phyloP scores from a whole-genome alignment of 495 filamentous ascomycete species.

The Aspergillus cavernicola region DNA sequence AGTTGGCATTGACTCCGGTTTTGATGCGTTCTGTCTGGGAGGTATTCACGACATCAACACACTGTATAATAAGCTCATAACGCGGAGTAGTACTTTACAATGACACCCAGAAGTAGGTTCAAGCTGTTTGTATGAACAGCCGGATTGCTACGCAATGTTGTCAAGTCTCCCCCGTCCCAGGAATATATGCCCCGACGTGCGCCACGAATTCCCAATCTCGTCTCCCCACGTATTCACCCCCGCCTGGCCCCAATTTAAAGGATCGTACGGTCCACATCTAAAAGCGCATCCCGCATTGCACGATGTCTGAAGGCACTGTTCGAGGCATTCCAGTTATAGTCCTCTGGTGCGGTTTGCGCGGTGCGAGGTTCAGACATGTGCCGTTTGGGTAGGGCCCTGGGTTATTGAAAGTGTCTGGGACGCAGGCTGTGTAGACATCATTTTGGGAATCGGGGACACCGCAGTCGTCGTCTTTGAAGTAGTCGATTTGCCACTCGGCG shows the following conservation, averaged over 20 bases:
- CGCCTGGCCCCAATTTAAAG: slow-evolving; percentile 63
- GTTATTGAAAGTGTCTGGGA: slow-evolving; percentile 28
- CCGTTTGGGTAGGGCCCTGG: slow-evolving; percentile 27
- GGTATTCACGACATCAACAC: not conserved
- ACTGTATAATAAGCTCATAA: no score
- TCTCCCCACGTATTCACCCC: slow-evolving; percentile 51
- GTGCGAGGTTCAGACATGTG: slow-evolving; percentile 34
- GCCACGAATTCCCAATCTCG: slow-evolving; percentile 50
- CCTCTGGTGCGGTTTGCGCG: slow-evolving; percentile 40
- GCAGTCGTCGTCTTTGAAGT: slow-evolving; percentile 76
- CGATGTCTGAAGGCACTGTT: slow-evolving; percentile 51
- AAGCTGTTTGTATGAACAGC: not conserved
- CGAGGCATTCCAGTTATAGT: slow-evolving; percentile 51
- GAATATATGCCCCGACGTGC: slow-evolving; percentile 51
- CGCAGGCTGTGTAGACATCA: slow-evolving; percentile 38
- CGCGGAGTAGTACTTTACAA: not conserved
- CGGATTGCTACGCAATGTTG: not conserved
- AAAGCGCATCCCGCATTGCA: slow-evolving; percentile 59
- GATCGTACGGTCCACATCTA: slow-evolving; percentile 49
- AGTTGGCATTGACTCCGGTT: not conserved
- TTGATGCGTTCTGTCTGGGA: not conserved
- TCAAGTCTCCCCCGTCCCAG: not conserved
- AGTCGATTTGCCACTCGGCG: slow-evolving; percentile 65
- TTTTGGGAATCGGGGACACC: slow-evolving; percentile 40
- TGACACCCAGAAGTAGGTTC: not conserved